Percentiles rank a stretch among this genome's conserved stretches.
phyloP scores from a whole-genome alignment of 257 asterid species.

The Solanum paucissectum region DNA sequence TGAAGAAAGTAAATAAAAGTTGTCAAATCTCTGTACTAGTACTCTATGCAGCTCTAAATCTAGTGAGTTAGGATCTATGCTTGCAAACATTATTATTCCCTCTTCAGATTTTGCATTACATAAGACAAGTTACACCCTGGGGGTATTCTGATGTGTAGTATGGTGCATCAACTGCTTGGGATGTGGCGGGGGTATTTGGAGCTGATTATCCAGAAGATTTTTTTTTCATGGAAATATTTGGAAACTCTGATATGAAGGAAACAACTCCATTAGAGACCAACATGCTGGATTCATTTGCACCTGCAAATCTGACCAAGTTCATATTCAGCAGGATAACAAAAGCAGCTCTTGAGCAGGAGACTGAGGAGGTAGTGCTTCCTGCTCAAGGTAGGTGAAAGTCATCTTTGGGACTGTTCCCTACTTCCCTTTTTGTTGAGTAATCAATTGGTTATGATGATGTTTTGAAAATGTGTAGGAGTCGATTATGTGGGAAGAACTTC shows the following conservation, averaged over 20 bases:
- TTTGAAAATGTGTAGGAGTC: background rate
- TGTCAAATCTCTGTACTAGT: background rate
- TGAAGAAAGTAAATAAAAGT: background rate
- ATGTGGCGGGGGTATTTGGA: slow-evolving; percentile 9
- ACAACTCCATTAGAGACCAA: background rate
- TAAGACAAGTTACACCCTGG: background rate
- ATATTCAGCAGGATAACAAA: slow-evolving; percentile 16
- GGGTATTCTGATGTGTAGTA: slow-evolving; percentile 11
- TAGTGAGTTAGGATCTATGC: background rate
- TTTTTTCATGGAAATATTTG: background rate
- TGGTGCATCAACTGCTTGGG: slow-evolving; percentile 3
- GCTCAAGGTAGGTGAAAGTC: slow-evolving; percentile 28
- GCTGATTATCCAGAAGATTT: slow-evolving; percentile 13
- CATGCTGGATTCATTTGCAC: slow-evolving; percentile 3
- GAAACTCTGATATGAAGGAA: slow-evolving; percentile 1
- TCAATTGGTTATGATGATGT: background rate
- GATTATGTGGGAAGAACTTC: slow-evolving; percentile 4
- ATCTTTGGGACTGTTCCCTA: background rate
- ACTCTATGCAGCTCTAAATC: background rate
- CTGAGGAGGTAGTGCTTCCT: slow-evolving; percentile 18
- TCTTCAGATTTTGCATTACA: background rate
- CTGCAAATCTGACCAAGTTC: slow-evolving; percentile 9
- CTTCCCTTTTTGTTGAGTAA: background rate
- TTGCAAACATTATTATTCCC: background rate
- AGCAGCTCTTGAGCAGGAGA: slow-evolving; percentile 16